phyloP scores from a whole-genome alignment of 2,329 filamentous ascomycete species.

The Penicillium sp. region DNA sequence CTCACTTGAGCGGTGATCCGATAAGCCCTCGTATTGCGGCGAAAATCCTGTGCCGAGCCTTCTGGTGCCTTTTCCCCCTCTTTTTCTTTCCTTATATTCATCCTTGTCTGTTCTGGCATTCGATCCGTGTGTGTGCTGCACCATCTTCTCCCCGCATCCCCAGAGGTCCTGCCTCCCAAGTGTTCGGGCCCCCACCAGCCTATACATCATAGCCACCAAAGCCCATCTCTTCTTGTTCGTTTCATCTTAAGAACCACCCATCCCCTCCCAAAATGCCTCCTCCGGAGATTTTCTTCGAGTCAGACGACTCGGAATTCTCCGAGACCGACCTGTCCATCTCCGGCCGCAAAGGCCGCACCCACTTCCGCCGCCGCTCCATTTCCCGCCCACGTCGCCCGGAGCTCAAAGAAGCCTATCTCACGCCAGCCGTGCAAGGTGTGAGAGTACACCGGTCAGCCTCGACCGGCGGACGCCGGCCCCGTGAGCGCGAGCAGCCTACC shows the following conservation, averaged over 20 bases:
- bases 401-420: slow-evolving; percentile 13
- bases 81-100: slow-evolving; percentile 2
- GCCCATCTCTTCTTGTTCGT: no score
- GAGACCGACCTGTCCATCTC: slow-evolving; percentile 37
- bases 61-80: slow-evolving; percentile 4
- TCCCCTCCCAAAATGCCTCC: slow-evolving; percentile 23
- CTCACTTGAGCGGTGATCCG: no score
- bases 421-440: slow-evolving; percentile 16
- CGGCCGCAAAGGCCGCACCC: slow-evolving; percentile 22
- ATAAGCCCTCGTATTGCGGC: no score
- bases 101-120: not conserved
- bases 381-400: slow-evolving; percentile 32
- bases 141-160: not conserved
- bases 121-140: slow-evolving; percentile 1
- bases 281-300: slow-evolving; percentile 16
- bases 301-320: slow-evolving; percentile 34
- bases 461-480: slow-evolving; percentile 32
- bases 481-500: slow-evolving; percentile 19
- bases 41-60: no score
- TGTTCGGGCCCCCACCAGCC: no score
- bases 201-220: no score
- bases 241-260: no score
- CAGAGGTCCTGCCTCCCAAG: no score
- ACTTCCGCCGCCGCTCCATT: slow-evolving; percentile 30
- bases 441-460: slow-evolving; percentile 37